phyloP scores from a whole-genome alignment of 805 yeast genomes.

The Suhomyces emberorum region DNA sequence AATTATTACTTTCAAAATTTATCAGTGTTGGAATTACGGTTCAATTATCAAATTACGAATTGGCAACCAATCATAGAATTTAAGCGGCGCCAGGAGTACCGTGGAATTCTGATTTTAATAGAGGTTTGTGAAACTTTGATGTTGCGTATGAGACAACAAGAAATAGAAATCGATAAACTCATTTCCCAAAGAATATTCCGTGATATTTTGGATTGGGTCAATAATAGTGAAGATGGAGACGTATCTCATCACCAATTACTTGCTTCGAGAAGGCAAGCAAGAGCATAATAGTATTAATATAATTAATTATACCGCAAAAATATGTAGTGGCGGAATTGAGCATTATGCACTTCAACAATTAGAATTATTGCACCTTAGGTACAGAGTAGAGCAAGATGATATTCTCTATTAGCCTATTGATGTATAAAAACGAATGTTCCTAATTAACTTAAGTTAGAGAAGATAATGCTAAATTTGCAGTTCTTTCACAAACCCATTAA shows the following conservation, averaged over 20 bases:
- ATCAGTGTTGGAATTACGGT: constrained; percentile 74
- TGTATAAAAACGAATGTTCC: too few species aligned
- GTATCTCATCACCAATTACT: constrained; percentile 14
- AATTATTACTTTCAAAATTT: constrained; percentile 38
- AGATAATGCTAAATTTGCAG: too few species aligned
- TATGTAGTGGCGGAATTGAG: too few species aligned
- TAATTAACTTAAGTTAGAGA: too few species aligned
- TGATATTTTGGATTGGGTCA: constrained; percentile 66
- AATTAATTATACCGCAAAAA: too few species aligned
- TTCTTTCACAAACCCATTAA: too few species aligned
- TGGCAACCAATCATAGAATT: constrained; percentile 66
- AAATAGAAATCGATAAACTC: constrained; percentile 52
- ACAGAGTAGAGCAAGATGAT: neutral
- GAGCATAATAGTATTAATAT: neutral
- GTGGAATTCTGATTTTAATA: constrained; percentile 53
- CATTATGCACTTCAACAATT: too few species aligned
- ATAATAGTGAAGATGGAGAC: constrained; percentile 45
- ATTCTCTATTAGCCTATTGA: too few species aligned
- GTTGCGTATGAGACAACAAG: constrained; percentile 56
- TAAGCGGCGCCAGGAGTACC: constrained; percentile 48
- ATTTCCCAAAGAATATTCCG: constrained; percentile 54
- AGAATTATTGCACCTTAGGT: too few species aligned
- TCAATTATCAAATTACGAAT: constrained; percentile 53
- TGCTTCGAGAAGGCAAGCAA: constrained; percentile 1
- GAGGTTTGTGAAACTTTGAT: constrained; percentile 78